Percentiles rank a stretch among this genome's conserved stretches.
These are phyloP conservation scores for Tremella mesenterica DNA, from an alignment of 768 basidiomycete species.

Conservation along the genomic window DNA sequence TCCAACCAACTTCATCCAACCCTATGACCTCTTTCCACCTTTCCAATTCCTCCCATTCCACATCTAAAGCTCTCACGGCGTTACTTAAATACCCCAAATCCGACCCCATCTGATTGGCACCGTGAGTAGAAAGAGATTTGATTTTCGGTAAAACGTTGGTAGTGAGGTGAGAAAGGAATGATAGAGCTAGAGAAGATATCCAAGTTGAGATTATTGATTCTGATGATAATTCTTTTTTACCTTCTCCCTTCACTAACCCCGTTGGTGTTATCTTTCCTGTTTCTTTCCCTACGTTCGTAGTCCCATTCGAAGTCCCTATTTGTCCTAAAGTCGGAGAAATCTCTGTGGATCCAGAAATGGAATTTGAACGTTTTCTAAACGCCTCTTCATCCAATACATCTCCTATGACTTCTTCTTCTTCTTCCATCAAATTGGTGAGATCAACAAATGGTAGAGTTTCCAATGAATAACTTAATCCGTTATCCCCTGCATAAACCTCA, in stretches of 20 bases:
- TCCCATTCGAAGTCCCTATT: slow-evolving; percentile 1
- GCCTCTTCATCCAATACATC: too few species aligned
- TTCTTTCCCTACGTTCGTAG: too few species aligned
- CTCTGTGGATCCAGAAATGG: slow-evolving; percentile 46
- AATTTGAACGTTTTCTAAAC: slow-evolving; percentile 37
- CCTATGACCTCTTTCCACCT: slow-evolving; percentile 67
- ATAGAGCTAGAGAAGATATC: slow-evolving; percentile 80
- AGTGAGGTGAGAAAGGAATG: slow-evolving; percentile 67
- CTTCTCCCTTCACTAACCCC: too few species aligned
- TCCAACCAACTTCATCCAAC: slow-evolving; percentile 49
- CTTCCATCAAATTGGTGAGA: slow-evolving; percentile 44
- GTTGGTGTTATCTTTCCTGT: too few species aligned
- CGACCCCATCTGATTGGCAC: slow-evolving; percentile 71
- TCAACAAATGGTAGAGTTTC: slow-evolving; percentile 69
- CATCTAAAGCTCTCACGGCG: slow-evolving; percentile 81
- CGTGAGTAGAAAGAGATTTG: slow-evolving; percentile 53
- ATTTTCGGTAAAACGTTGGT: slow-evolving; percentile 63
- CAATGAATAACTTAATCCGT: slow-evolving; percentile 69
- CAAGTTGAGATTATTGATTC: slow-evolving; percentile 82
- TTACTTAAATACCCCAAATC: slow-evolving; percentile 86
- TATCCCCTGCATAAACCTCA: slow-evolving; percentile 83
- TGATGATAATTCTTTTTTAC: slow-evolving; percentile 54
- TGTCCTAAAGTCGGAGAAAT: neutral
- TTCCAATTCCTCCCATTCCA: slow-evolving; percentile 70
- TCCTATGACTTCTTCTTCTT: slow-evolving; percentile 2